A percentile compares a stretch with the other conserved stretches of the same genome.
phyloP scores from a whole-genome alignment of 2,329 filamentous ascomycete genomes.

The Trichoderma lentiforme region DNA sequence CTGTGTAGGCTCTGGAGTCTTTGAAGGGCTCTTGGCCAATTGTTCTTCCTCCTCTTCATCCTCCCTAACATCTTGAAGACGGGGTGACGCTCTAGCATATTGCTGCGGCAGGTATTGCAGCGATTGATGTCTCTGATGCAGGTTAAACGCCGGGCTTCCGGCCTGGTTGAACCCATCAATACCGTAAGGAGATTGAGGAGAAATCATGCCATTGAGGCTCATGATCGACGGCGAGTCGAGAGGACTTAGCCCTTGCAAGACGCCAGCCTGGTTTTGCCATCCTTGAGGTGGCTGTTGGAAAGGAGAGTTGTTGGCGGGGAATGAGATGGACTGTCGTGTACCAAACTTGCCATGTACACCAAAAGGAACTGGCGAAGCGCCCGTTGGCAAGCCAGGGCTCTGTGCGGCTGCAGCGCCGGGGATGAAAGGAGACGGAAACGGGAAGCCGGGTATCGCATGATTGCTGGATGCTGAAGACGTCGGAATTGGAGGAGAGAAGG shows the following conservation, averaged over 20 bases:
- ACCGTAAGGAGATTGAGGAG: slow-evolving; percentile 62
- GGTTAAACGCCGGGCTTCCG: slow-evolving; percentile 40
- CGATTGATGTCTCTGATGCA: slow-evolving; percentile 58
- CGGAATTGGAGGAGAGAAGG: slow-evolving; percentile 80
- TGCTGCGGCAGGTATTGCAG: slow-evolving; percentile 56
- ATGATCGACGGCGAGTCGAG: slow-evolving; percentile 62
- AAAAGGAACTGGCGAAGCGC: slow-evolving; percentile 72
- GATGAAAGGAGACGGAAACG: slow-evolving; percentile 58
- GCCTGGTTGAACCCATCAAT: slow-evolving; percentile 46
- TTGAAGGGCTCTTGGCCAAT: slow-evolving; percentile 48
- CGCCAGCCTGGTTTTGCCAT: slow-evolving; percentile 57
- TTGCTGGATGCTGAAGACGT: slow-evolving; percentile 75
- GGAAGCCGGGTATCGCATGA: slow-evolving; percentile 52
- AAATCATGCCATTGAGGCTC: slow-evolving; percentile 54
- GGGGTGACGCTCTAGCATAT: slow-evolving; percentile 55
- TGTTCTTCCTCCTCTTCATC: slow-evolving; percentile 68
- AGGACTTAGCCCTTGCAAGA: slow-evolving; percentile 51
- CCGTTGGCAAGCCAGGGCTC: slow-evolving; percentile 61
- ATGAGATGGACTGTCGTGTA: slow-evolving; percentile 68
- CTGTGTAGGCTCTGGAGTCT: slow-evolving; percentile 49
- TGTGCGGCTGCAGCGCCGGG: slow-evolving; percentile 58
- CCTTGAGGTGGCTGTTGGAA: slow-evolving; percentile 60
- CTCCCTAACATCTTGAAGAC: slow-evolving; percentile 70
- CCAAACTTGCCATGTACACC: slow-evolving; percentile 59
- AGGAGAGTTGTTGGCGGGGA: slow-evolving; percentile 61